Evolutionary conservation across 2,329 filamentous ascomycete species (phyloP).

Genomic region (Dendryphion nanum): DNA sequence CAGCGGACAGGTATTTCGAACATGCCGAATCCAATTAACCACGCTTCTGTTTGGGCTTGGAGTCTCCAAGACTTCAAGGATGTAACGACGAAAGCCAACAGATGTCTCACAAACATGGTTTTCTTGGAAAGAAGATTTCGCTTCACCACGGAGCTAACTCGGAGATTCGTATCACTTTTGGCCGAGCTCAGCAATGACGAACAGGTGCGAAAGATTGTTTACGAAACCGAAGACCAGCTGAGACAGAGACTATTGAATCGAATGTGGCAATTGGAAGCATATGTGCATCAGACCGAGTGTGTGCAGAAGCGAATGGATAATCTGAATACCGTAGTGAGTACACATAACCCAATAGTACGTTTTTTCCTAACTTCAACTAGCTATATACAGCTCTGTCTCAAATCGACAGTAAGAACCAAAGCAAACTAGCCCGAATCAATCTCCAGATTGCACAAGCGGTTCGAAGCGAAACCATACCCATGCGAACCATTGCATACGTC

Average conservation of each 20-base stretch:
- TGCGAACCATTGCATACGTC: conserved; percentile 11
- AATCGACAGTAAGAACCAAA: conserved; percentile 3
- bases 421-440: conserved; percentile 1
- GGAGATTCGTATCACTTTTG: conserved; percentile 1
- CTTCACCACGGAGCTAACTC: conserved; percentile 1
- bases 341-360: background rate
- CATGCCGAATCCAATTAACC: background rate
- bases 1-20: conserved; percentile 1
- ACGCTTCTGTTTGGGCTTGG: conserved; percentile 3
- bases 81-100: conserved; percentile 2
- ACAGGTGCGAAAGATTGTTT: background rate
- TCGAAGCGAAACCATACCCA: conserved; percentile 52
- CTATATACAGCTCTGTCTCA: conserved; percentile 6
- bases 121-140: conserved; percentile 4
- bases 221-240: background rate
- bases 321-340: conserved; percentile 4
- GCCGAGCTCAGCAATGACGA: conserved; percentile 2
- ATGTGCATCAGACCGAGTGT: conserved; percentile 6
- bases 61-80: conserved; percentile 1
- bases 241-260: conserved; percentile 5
- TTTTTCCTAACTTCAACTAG: background rate
- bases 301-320: conserved; percentile 6
- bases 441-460: conserved; percentile 7
- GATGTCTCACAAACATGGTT: conserved; percentile 3
- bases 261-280: conserved; percentile 1